These are phyloP conservation scores for Harrya chromipes DNA, from an alignment of 768 basidiomycete genomes.

Conservation along the genomic window DNA sequence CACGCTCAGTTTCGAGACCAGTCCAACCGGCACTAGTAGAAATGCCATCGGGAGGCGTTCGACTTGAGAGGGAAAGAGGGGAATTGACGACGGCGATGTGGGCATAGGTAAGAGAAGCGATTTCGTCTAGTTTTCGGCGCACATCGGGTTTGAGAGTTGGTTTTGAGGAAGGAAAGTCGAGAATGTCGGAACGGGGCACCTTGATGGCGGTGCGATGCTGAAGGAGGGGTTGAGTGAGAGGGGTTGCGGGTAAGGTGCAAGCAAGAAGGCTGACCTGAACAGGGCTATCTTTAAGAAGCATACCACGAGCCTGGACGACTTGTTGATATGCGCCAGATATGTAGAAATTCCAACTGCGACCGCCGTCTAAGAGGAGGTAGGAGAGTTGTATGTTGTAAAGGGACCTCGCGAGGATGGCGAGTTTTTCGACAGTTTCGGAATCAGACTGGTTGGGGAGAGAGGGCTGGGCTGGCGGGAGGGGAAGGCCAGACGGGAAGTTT, in stretches of 20 bases:
- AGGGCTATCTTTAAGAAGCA: slow-evolving; percentile 87
- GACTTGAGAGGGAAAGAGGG: slow-evolving; percentile 67
- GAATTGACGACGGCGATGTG: slow-evolving; percentile 94
- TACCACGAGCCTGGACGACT: slow-evolving; percentile 86
- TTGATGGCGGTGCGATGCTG: slow-evolving; percentile 86
- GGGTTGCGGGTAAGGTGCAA: neutral
- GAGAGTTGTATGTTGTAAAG: slow-evolving; percentile 82
- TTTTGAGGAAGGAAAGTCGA: slow-evolving; percentile 78
- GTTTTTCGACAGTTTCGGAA: slow-evolving; percentile 74
- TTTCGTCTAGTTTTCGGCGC: slow-evolving; percentile 84
- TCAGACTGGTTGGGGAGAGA: slow-evolving; percentile 42
- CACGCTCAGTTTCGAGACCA: slow-evolving; percentile 90
- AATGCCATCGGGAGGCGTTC: slow-evolving; percentile 75
- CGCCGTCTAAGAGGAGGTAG: slow-evolving; percentile 67
- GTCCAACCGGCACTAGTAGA: slow-evolving; percentile 78
- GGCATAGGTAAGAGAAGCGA: slow-evolving; percentile 88
- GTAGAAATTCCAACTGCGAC: slow-evolving; percentile 81
- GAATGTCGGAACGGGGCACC: slow-evolving; percentile 88
- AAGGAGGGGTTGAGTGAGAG: slow-evolving; percentile 15
- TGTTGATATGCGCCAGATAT: slow-evolving; percentile 90
- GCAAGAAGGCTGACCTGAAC: slow-evolving; percentile 55
- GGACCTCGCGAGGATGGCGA: slow-evolving; percentile 75
- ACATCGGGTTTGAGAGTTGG: slow-evolving; percentile 81
- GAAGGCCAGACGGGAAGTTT: slow-evolving; percentile 34
- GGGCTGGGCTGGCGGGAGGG: slow-evolving; percentile 37